Conservation (phyloP, 805 yeast genomes). For the Yamadazyma ubonensis region DNA sequence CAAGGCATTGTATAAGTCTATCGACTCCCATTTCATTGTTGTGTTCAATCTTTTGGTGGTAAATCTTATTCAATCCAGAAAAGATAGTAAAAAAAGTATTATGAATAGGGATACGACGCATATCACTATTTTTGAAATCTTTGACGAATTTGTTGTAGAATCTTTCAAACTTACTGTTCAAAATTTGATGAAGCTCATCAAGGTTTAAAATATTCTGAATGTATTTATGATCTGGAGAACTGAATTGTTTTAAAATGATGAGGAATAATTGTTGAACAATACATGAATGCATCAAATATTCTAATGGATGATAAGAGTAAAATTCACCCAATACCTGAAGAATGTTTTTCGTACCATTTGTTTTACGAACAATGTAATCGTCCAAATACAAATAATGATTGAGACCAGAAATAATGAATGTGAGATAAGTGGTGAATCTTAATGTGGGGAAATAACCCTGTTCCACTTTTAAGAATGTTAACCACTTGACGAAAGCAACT, state of each 20-base stretch:
- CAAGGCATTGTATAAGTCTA: constrained; percentile 13
- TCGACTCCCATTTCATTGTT: constrained; percentile 9
- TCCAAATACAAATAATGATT: constrained; percentile 24
- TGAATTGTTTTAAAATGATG: constrained; percentile 17
- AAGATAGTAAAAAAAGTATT: constrained; percentile 13
- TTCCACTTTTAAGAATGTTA: constrained; percentile 27
- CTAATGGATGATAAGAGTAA: constrained; percentile 16
- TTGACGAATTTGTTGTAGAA: constrained; percentile 17
- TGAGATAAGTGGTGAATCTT: constrained; percentile 25
- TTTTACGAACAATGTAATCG: constrained; percentile 8
- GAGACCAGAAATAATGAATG: constrained; percentile 24
- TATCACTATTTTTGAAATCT: constrained; percentile 8
- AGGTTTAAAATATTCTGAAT: constrained; percentile 16
- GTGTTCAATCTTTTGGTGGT: constrained; percentile 1
- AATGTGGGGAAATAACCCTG: constrained; percentile 28
- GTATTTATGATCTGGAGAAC: not conserved
- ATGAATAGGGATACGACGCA: constrained; percentile 8
- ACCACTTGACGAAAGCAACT: constrained; percentile 23
- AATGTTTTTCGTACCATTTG: constrained; percentile 13
- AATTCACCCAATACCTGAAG: constrained; percentile 11
- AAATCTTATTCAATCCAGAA: constrained; percentile 8
- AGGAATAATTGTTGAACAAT: constrained; percentile 22
- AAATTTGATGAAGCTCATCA: constrained; percentile 10
- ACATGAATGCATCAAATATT: constrained; percentile 19
- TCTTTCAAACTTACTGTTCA: constrained; percentile 15